Conservation (phyloP, 805 yeast species). For the Starmerella davenportii region DNA sequence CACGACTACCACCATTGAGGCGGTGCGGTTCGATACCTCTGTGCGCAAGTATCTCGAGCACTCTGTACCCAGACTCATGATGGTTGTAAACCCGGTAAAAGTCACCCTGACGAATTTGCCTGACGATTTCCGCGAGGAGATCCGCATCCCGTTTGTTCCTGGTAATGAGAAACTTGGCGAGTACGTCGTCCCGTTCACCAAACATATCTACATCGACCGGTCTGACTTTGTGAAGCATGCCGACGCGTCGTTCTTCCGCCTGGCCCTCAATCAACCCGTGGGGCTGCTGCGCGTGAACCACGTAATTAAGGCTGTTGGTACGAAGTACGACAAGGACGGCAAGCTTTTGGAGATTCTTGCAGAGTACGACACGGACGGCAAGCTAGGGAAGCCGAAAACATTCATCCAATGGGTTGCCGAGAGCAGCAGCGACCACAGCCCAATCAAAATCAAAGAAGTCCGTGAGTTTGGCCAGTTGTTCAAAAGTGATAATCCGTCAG, state of each 20-base stretch:
- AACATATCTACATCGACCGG: constrained; percentile 66
- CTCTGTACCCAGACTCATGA: constrained; percentile 87
- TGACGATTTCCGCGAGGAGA: constrained; percentile 51
- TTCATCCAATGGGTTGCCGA: constrained; percentile 93
- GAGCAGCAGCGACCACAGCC: constrained; percentile 40
- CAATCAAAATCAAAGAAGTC: constrained; percentile 51
- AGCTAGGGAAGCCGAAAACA: constrained; percentile 70
- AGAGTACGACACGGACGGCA: constrained; percentile 48
- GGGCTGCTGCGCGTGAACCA: constrained; percentile 85
- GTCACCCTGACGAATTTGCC: constrained; percentile 66
- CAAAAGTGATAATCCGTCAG: constrained; percentile 76
- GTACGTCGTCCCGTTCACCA: constrained; percentile 57
- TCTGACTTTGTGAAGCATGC: constrained; percentile 58
- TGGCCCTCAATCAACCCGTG: constrained; percentile 86
- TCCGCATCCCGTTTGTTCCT: constrained; percentile 78
- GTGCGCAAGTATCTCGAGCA: constrained; percentile 75
- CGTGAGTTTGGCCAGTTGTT: constrained; percentile 78
- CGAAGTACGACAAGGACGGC: constrained; percentile 47
- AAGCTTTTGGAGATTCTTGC: constrained; percentile 54
- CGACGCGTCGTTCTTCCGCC: constrained; percentile 64
- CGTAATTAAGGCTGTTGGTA: constrained; percentile 52
- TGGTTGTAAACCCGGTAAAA: constrained; percentile 72
- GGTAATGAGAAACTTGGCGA: constrained; percentile 64
- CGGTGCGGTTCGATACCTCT: constrained; percentile 71
- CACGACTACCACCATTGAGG: constrained; percentile 78